Base-by-base conservation (phyloP, 352 stramenopile genomes). In the Phytophthora constricta region DNA sequence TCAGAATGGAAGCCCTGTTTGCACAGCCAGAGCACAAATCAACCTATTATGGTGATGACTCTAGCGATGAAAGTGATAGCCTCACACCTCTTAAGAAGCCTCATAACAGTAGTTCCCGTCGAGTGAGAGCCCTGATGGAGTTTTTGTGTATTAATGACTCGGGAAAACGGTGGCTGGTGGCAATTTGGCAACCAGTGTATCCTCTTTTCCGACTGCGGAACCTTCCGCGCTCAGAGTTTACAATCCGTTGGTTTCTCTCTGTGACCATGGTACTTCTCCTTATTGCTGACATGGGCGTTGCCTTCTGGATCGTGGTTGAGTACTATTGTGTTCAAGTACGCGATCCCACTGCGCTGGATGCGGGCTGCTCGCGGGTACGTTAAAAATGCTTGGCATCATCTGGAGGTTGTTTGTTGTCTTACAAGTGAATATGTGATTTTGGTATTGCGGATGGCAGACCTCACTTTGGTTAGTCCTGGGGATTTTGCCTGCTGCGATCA, bases 301-400 rank as follows among this genome's bases (percentile, higher is more conserved):
- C 78, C 11, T 90, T 94, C 60, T 92, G 80, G 81, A 81, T 93
- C 37, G 57, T 93, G 34, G 85, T 95, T 60, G 83, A 96, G 69
- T 96, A 87, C 50, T 95, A 91, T 69, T 96, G 88, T 69, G 76
- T 96, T 51, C 88, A 96, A 91, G 79, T 96, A 39, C 76, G 86
- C 8, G 85, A 95, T 46, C 88, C 88, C 14, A 95, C 83, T 19
- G 54, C 74, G 19, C 57, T 84, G 45, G 80, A 95, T 61, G 84
- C 83, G 10, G 88, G 86, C 4, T 96, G 86, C 46, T 93, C 88
- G 7, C 78, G 84, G 51, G 88, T 96, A 75, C 37, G 84, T 82
- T 50, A 19, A 14, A 13, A 19, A 22, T 19, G 14, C 19, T 31
- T 41, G 10, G 17, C 19, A 42, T 31, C 23, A 16, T 43, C 13